Evolutionary conservation across 345 rosid species (phyloP), one percentile per base, ranked within the genome.

Genomic region (Sonneratia alba): DNA sequence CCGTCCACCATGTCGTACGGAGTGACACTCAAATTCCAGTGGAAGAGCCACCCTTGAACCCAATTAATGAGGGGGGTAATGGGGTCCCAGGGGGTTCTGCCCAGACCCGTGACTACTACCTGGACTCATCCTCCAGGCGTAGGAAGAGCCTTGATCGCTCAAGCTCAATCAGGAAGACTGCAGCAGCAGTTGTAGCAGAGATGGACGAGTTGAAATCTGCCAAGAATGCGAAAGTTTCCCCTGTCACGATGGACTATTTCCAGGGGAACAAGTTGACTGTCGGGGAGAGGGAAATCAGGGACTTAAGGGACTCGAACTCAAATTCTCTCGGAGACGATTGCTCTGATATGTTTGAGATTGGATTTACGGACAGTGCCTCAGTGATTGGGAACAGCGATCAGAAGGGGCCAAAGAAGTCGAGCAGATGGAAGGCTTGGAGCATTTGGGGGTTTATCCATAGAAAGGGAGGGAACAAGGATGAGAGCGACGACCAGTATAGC

Each of bases 121-220:
- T 83, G 1, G 97, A 91, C 80, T 89, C 97, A 4, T 86, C 90
- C 43, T 84, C 97, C 0, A 74, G 93, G 68, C 80, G 99, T 77
- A 84, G 99, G 80, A 92, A 86, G 86, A 92, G 98, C 70, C 85
- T 92, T 7, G 99, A 96, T 40, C 82, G 97, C 77, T 92, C 88
- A 6, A 88, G 75, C 77, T 90, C 99, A 0, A 83, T 89, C 0
- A 81, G 96, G 75, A 96, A 87, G 79, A 75, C 92, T 1, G 92
- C 98, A 0, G 92, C 96, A 0, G 88, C 97, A 11, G 90, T 90
- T 43, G 88, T 88, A 48, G 91, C 97, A 2, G 98, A 92, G 79
- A 86, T 89, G 3, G 91, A 90, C 24, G 99, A 89, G 76, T 66
- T 89, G 68, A 92, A 86, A 68, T 72, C 88, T 7, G 86, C 75